Conservation (phyloP, 805 yeast genomes). For the Nakazawaea ishiwadae region DNA sequence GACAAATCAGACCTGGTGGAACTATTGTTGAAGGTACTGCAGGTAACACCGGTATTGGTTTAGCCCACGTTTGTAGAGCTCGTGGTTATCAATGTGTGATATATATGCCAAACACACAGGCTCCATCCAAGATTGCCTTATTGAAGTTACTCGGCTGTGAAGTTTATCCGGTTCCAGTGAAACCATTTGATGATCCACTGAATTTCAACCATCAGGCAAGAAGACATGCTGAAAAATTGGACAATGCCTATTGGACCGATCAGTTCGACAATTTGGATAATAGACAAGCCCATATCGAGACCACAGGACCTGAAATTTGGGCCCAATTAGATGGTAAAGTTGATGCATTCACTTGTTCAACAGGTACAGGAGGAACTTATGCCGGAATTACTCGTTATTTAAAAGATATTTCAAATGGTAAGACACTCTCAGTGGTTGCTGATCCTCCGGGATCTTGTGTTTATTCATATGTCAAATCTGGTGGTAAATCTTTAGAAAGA, state of each 20-base stretch:
- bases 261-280: conserved; percentile 89
- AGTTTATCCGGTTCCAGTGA: conserved; percentile 86
- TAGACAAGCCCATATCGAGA: conserved; percentile 81
- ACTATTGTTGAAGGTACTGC: conserved; percentile 93
- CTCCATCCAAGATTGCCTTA: conserved; percentile 73
- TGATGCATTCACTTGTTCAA: conserved; percentile 83
- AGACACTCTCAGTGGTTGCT: conserved; percentile 64
- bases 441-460: conserved; percentile 94
- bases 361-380: conserved; percentile 92
- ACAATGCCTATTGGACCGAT: conserved; percentile 88
- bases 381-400: conserved; percentile 81
- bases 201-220: conserved; percentile 86
- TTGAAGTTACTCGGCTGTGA: conserved; percentile 77
- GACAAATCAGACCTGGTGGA: conserved; percentile 67
- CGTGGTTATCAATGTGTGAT: conserved; percentile 82
- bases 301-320: conserved; percentile 94
- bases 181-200: conserved; percentile 73
- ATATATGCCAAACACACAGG: conserved; percentile 89
- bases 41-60: conserved; percentile 93
- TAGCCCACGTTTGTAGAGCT: conserved; percentile 76
- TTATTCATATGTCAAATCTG: conserved; percentile 69
- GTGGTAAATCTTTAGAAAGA: conserved; percentile 64
- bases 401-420: conserved; percentile 61
- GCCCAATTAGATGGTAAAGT: conserved; percentile 73
- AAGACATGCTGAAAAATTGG: conserved; percentile 71